Percentiles rank a stretch among this genome's conserved stretches.
These are phyloP conservation scores for Ephemerocybe angulata DNA, from an alignment of 768 basidiomycete species.

Conservation along the genomic window DNA sequence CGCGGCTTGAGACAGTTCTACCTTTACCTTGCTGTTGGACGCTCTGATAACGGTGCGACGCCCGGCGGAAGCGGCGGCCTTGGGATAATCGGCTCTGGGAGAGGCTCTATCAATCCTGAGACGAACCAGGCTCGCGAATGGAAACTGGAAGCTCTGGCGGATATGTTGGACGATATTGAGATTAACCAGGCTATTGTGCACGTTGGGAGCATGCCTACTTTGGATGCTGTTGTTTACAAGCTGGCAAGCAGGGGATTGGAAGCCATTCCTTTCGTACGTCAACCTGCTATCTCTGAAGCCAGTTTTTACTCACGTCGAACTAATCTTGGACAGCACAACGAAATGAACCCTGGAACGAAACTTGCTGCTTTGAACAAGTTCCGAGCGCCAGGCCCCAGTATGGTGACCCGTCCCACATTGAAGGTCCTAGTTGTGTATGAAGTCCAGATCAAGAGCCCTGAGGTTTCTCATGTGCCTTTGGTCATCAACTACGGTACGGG, in stretches of 20 bases:
- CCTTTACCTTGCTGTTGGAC: constrained; percentile 87
- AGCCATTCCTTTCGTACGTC: constrained; percentile 79
- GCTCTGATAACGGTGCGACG: constrained; percentile 49
- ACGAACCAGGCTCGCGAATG: constrained; percentile 86
- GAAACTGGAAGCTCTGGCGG: constrained; percentile 90
- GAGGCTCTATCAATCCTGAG: constrained; percentile 76
- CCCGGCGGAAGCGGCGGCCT: constrained; percentile 53
- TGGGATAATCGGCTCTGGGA: constrained; percentile 92
- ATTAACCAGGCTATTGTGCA: constrained; percentile 79
- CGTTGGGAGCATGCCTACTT: constrained; percentile 80
- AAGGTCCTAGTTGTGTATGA: constrained; percentile 92
- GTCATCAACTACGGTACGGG: constrained; percentile 87
- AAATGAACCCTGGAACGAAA: constrained; percentile 84
- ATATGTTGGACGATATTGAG: constrained; percentile 86
- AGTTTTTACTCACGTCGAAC: constrained; percentile 13
- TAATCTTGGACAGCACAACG: constrained; percentile 62
- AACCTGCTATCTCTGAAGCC: constrained; percentile 3
- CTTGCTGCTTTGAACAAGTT: constrained; percentile 84
- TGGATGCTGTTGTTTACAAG: constrained; percentile 90
- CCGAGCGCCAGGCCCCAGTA: constrained; percentile 50
- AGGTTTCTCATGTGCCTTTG: constrained; percentile 85
- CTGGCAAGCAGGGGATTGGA: constrained; percentile 82
- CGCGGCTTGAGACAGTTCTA: constrained; percentile 93
- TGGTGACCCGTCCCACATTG: constrained; percentile 62
- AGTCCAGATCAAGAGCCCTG: constrained; percentile 85